phyloP scores from a whole-genome alignment of 2,329 filamentous ascomycete species.

The Coniochaeta sp. region DNA sequence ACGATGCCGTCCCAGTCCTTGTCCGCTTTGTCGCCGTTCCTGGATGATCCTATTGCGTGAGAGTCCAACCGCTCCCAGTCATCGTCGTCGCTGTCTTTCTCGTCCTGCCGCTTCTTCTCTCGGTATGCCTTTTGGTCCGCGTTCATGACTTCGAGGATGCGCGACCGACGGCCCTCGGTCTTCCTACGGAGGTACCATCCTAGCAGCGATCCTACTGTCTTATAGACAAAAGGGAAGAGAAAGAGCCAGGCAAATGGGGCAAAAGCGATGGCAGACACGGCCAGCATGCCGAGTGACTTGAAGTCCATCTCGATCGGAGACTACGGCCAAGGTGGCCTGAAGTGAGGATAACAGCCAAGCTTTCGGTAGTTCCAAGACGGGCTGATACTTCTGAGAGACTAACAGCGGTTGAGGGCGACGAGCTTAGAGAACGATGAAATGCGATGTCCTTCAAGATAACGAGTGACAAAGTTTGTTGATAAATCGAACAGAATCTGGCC shows the following conservation, averaged over 20 bases:
- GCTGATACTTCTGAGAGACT: not conserved
- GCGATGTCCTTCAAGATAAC: not conserved
- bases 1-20: slow-evolving; percentile 76
- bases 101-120: slow-evolving; percentile 22
- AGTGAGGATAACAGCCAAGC: not conserved
- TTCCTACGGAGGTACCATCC: slow-evolving; percentile 57
- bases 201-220: slow-evolving; percentile 31
- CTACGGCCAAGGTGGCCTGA: not conserved
- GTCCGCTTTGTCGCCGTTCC: slow-evolving; percentile 31
- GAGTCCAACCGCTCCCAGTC: slow-evolving; percentile 65
- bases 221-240: slow-evolving; percentile 28
- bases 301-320: slow-evolving; percentile 1
- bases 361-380: not conserved
- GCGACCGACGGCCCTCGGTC: slow-evolving; percentile 52
- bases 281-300: slow-evolving; percentile 16
- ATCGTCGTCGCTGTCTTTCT: slow-evolving; percentile 38
- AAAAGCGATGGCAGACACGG: slow-evolving; percentile 19
- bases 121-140: slow-evolving; percentile 32
- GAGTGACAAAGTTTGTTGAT: not conserved
- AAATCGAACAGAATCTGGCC: not conserved
- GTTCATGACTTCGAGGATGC: slow-evolving; percentile 45
- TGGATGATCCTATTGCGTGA: slow-evolving; percentile 25
- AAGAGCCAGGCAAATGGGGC: slow-evolving; percentile 23
- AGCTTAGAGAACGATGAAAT: not conserved
- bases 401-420: not conserved